Percentiles rank a stretch among this genome's conserved stretches.
These are phyloP conservation scores for Acanthochlamys bracteata DNA, from an alignment of 106 monocot species.

Conservation along the genomic window DNA sequence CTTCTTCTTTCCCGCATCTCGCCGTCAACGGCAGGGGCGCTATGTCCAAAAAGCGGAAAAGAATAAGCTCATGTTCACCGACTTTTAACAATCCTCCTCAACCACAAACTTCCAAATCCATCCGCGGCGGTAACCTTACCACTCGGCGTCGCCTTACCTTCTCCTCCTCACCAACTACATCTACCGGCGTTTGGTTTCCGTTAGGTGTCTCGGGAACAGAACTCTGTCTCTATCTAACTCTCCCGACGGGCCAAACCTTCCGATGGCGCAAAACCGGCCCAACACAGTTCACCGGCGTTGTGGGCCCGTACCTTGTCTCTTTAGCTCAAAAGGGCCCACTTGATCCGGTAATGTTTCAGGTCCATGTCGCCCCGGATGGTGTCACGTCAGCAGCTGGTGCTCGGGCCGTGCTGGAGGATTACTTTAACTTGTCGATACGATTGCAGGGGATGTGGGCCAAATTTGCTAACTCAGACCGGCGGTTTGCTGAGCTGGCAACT, in stretches of 20 bases:
- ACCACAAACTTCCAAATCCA: conserved; percentile 4
- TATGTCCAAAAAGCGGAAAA: conserved; percentile 22
- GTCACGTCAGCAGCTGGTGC: conserved; percentile 14
- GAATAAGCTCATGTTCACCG: not conserved
- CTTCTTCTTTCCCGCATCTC: not conserved
- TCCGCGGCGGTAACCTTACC: not conserved
- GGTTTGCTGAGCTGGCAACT: conserved; percentile 61
- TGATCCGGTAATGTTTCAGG: conserved; percentile 48
- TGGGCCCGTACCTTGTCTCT: conserved; percentile 70
- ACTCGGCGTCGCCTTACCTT: conserved; percentile 18
- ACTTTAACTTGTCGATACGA: conserved; percentile 62
- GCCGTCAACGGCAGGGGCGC: not conserved
- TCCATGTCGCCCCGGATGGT: conserved; percentile 2
- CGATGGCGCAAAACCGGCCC: conserved; percentile 68
- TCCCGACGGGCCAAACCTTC: conserved; percentile 94
- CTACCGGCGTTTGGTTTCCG: conserved; percentile 35
- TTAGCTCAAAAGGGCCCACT: conserved; percentile 52
- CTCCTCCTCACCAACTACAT: conserved; percentile 19
- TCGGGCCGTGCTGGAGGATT: conserved; percentile 43
- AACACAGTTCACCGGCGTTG: conserved; percentile 61
- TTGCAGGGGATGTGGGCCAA: conserved; percentile 58
- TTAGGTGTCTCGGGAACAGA: conserved; percentile 53
- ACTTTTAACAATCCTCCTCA: conserved; percentile 12
- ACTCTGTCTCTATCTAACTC: conserved; percentile 72
- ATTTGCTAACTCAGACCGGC: conserved; percentile 45